These are phyloP conservation scores for Garcia nutans DNA, from an alignment of 345 rosid species.

Conservation along the genomic window DNA sequence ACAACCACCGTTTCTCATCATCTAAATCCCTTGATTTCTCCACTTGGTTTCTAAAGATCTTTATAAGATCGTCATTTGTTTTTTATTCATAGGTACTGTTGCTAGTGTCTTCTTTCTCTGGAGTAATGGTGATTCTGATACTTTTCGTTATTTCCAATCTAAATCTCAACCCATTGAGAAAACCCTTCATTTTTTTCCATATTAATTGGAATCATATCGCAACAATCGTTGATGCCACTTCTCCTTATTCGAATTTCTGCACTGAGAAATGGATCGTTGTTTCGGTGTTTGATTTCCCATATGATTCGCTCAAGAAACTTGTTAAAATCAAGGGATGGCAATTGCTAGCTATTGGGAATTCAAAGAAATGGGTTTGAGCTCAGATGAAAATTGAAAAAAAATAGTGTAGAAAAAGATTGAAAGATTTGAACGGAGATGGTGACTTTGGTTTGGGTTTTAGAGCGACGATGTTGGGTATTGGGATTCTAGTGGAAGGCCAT, in stretches of 20 bases:
- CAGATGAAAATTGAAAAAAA: no score
- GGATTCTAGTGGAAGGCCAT: no score
- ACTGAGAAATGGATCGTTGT: slow-evolving; percentile 88
- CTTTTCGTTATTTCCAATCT: slow-evolving; percentile 64
- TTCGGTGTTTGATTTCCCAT: slow-evolving; percentile 73
- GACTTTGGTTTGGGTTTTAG: no score
- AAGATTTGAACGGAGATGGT: no score
- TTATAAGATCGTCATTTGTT: slow-evolving; percentile 42
- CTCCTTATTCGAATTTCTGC: slow-evolving; percentile 63
- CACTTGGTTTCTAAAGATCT: slow-evolving; percentile 70
- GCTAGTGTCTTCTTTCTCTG: slow-evolving; percentile 69
- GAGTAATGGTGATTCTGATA: slow-evolving; percentile 62
- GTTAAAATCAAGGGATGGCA: slow-evolving; percentile 93
- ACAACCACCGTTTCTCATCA: slow-evolving; percentile 52
- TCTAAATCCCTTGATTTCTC: slow-evolving; percentile 79
- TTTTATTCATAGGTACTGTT: slow-evolving; percentile 50
- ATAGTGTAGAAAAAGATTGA: no score
- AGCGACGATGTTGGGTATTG: no score
- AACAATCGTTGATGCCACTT: slow-evolving; percentile 49
- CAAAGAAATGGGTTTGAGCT: no score
- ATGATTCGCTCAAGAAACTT: slow-evolving; percentile 56
- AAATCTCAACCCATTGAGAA: slow-evolving; percentile 49
- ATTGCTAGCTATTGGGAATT: slow-evolving; percentile 85
- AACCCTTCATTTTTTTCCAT: slow-evolving; percentile 51
- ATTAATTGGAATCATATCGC: slow-evolving; percentile 71